A percentile compares a stretch with the other conserved stretches of the same genome.
Conservation (phyloP, 371 early-diverging fungal species). For the Mortierella sp. region DNA sequence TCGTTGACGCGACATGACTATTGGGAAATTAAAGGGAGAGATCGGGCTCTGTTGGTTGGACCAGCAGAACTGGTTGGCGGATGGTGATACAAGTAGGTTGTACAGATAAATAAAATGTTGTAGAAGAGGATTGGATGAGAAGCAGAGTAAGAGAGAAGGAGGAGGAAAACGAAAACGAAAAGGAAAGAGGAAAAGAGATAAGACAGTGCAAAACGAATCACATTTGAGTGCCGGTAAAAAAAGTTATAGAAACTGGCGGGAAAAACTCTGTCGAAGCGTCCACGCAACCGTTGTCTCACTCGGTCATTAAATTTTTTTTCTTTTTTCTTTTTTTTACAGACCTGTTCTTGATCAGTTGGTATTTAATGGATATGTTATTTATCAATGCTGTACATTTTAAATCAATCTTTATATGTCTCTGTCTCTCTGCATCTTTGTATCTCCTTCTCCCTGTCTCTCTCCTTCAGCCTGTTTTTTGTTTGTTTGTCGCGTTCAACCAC, state of each 20-base stretch:
- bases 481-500: too few species aligned
- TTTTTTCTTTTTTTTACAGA: neutral
- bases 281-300: neutral
- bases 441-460: too few species aligned
- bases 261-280: neutral
- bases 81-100: neutral
- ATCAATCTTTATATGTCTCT: too few species aligned
- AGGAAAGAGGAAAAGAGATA: neutral
- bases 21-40: neutral
- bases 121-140: neutral
- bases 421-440: too few species aligned
- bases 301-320: neutral
- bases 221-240: neutral
- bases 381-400: too few species aligned
- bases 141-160: slow-evolving; percentile 2
- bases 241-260: slow-evolving; percentile 26
- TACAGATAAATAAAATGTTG: neutral
- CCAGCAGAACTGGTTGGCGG: neutral
- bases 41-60: neutral
- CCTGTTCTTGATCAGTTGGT: too few species aligned
- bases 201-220: neutral
- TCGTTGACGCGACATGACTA: slow-evolving; percentile 38
- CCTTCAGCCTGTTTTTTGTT: too few species aligned
- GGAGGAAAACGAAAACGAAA: neutral
- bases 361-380: too few species aligned